Evolutionary conservation across 176 grass and related monocot species (phyloP), one percentile per base, ranked within the genome.

Genomic region (Luzula sylvatica): DNA sequence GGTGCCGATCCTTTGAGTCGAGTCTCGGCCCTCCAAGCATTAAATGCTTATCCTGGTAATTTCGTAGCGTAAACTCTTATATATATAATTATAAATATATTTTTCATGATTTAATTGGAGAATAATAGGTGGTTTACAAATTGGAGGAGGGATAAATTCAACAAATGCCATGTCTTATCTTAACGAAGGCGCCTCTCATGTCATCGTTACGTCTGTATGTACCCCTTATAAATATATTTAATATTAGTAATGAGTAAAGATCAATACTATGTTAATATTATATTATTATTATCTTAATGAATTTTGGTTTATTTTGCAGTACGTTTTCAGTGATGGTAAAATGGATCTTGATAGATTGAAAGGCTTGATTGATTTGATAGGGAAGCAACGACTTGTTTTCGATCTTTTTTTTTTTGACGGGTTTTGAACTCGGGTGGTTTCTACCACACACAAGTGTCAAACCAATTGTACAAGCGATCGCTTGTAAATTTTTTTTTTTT

Each of bases 401-500:
- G 92, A 96, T 68, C 84, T 96, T 73, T 88, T 83, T 42, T 95
- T n/a, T n/a, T n/a, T n/a, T n/a, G n/a, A n/a, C n/a, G n/a, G n/a
- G n/a, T n/a, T n/a, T n/a, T n/a, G n/a, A n/a, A n/a, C n/a, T n/a
- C n/a, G n/a, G n/a, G n/a, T n/a, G n/a, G n/a, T n/a, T n/a, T n/a
- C n/a, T n/a, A n/a, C n/a, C n/a, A n/a, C n/a, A n/a, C n/a, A n/a
- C n/a, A n/a, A n/a, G n/a, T n/a, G n/a, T n/a, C n/a, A n/a, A n/a
- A n/a, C n/a, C n/a, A n/a, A n/a, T n/a, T n/a, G n/a, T n/a, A n/a
- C n/a, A n/a, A n/a, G 15, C 25, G 29, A 8, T 8, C 3, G 35
- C 7, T 55, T 4, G 35, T 40, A 49, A 61, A 11, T 25, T 74
- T 13, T 75, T 55, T 17, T 55, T 62, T n/a, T n/a, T n/a, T n/a